phyloP scores from a whole-genome alignment of 2,329 filamentous ascomycete species.

The Aspergillus fischeri region DNA sequence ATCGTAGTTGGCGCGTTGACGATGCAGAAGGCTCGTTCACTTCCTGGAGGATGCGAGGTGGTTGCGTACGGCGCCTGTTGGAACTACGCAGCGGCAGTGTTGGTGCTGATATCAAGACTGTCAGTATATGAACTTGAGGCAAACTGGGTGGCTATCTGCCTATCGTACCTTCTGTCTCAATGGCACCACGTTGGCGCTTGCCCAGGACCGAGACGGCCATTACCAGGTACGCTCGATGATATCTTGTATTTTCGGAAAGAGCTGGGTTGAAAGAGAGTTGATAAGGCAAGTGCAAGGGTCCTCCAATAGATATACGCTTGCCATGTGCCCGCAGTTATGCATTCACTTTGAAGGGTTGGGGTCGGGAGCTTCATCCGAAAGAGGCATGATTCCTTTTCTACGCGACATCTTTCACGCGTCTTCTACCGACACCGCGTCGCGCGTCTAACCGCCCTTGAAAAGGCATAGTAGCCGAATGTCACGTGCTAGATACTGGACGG shows the following conservation, averaged over 20 bases:
- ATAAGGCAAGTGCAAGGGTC: conserved; percentile 1
- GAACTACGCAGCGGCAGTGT: conserved; percentile 34
- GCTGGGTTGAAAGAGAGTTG: conserved; percentile 3
- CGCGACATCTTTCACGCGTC: conserved; percentile 3
- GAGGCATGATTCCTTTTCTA: conserved; percentile 16
- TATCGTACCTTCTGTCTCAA: conserved; percentile 39
- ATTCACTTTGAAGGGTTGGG: not conserved
- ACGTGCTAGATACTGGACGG: not conserved
- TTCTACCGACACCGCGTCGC: conserved; percentile 4
- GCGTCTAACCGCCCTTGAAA: not conserved
- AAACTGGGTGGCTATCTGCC: conserved; percentile 2
- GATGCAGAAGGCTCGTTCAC: conserved; percentile 19
- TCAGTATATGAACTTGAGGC: conserved; percentile 8
- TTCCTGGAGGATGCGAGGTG: conserved; percentile 39
- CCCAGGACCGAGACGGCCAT: conserved; percentile 42
- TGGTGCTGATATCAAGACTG: conserved; percentile 13
- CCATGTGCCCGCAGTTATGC: not conserved
- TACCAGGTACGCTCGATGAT: conserved; percentile 13
- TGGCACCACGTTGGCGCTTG: conserved; percentile 39
- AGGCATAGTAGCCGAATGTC: not conserved
- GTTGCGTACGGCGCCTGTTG: conserved; percentile 47
- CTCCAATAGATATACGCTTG: not conserved
- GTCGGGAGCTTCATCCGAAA: conserved; percentile 9
- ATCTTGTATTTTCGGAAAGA: conserved; percentile 18
- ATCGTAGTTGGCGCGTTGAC: conserved; percentile 32